Percentiles rank a stretch among this genome's conserved stretches.
Conservation (phyloP, 1,139 yeast genomes). For the Blastobotrys persicus region DNA sequence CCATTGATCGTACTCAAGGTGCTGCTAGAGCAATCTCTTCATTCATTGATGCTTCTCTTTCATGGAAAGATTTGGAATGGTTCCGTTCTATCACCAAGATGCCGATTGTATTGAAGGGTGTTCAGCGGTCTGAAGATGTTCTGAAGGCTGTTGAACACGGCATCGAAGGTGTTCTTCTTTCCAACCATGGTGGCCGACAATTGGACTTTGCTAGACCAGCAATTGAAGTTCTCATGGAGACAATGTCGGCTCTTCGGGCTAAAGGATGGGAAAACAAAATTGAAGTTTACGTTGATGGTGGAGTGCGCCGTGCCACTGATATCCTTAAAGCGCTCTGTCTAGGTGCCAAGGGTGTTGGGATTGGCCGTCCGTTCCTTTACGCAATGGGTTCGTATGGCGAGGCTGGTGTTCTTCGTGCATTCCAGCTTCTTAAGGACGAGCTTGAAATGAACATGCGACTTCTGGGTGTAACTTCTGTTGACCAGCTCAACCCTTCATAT, state of each 20-base stretch:
- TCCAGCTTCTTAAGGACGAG: constrained; percentile 76
- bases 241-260: constrained; percentile 52
- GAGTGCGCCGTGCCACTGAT: constrained; percentile 73
- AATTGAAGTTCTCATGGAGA: constrained; percentile 64
- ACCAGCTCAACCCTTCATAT: constrained; percentile 56
- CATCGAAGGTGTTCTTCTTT: constrained; percentile 62
- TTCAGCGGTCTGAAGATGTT: constrained; percentile 68
- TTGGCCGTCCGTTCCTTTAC: constrained; percentile 73
- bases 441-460: constrained; percentile 85
- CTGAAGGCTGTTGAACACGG: constrained; percentile 60
- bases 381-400: constrained; percentile 77
- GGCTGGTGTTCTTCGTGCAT: constrained; percentile 74
- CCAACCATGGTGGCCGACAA: constrained; percentile 81
- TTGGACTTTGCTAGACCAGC: constrained; percentile 69
- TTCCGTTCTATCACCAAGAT: constrained; percentile 55
- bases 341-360: constrained; percentile 77
- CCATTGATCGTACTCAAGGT: constrained; percentile 69
- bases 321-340: constrained; percentile 67
- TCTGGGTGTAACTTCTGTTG: constrained; percentile 68
- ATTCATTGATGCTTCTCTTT: constrained; percentile 77
- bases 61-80: constrained; percentile 64
- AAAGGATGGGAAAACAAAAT: constrained; percentile 51
- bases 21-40: constrained; percentile 84
- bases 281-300: constrained; percentile 71
- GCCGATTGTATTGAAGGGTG: constrained; percentile 69